phyloP scores from a whole-genome alignment of 2,329 filamentous ascomycete genomes.

The Microascus cirrosus region DNA sequence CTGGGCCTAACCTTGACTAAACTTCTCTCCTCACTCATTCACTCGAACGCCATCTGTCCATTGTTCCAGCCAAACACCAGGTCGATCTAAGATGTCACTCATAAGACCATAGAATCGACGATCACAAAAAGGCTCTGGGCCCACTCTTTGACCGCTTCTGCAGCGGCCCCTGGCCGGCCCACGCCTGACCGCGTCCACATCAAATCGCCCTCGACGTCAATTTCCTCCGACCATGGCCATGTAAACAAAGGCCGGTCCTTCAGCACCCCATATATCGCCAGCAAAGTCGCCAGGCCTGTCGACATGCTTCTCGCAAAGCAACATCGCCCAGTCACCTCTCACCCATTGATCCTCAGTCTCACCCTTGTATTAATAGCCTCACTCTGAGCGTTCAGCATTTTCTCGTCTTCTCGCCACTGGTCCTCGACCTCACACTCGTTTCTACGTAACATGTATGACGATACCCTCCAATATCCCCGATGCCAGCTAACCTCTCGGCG shows the following conservation, averaged over 20 bases:
- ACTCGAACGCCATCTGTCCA: not conserved
- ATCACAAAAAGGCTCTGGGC: not conserved
- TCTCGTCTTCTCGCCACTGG: not conserved
- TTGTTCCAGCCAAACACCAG: not conserved
- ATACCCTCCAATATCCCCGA: not conserved
- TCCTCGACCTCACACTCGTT: not conserved
- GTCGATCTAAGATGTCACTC: not conserved
- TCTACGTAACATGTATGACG: not conserved
- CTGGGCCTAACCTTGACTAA: not conserved
- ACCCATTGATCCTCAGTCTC: not conserved
- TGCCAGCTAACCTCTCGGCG: not conserved
- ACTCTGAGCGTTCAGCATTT: not conserved
- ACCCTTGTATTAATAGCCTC: not conserved
- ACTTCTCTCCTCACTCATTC: not conserved
- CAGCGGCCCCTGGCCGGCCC: not conserved
- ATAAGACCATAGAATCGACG: not conserved
- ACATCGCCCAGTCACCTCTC: not conserved
- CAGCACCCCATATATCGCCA: not conserved
- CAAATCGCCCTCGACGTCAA: not conserved
- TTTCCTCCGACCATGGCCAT: not conserved
- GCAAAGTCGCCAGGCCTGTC: not conserved
- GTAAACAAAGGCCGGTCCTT: conserved; percentile 2
- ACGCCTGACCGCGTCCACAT: not conserved
- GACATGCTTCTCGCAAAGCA: not conserved
- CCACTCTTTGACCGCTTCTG: not conserved